Evolutionary conservation across 2,329 filamentous ascomycete genomes (phyloP).

Genomic region (Neurospora crassa): DNA sequence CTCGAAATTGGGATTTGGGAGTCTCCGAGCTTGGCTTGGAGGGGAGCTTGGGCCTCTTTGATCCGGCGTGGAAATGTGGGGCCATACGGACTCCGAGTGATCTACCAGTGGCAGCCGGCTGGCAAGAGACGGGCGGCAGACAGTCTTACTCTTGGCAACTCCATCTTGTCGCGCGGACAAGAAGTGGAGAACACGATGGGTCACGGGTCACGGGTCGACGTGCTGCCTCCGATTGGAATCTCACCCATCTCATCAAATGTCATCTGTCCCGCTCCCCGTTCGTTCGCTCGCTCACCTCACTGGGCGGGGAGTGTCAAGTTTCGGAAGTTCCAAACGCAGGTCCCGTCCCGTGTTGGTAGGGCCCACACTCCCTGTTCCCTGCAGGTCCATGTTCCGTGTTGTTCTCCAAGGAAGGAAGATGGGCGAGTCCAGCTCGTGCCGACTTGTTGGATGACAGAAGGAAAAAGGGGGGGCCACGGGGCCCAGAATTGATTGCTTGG

Average conservation of each 20-base stretch:
- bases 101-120: background rate
- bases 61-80: background rate
- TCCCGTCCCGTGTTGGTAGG: background rate
- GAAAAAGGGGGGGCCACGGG: background rate
- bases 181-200: background rate
- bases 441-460: background rate
- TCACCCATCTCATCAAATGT: background rate
- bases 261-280: background rate
- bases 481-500: background rate
- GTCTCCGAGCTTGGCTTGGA: background rate
- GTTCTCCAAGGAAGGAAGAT: background rate
- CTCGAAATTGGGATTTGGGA: background rate
- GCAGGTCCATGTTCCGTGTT: no score
- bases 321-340: background rate
- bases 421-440: background rate
- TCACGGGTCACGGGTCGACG: background rate
- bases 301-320: background rate
- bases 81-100: background rate
- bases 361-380: background rate
- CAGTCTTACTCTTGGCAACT: background rate
- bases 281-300: background rate
- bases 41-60: background rate
- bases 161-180: background rate
- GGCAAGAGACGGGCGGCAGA: background rate
- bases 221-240: background rate